Base-by-base conservation (phyloP, 768 basidiomycete species). In the Trametes cubensis region DNA sequence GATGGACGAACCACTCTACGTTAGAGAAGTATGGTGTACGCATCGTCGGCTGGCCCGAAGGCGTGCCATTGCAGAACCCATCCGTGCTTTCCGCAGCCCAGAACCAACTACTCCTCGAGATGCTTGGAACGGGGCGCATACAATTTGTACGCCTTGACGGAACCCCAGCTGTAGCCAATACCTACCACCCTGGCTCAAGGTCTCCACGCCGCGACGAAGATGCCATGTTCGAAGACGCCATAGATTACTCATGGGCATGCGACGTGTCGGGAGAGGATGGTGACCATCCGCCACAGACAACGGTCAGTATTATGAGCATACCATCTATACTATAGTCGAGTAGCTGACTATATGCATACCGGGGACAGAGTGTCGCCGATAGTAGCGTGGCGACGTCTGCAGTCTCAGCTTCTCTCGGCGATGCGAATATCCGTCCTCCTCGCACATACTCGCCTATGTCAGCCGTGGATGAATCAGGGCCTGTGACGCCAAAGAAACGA, bases 1-100 rank as follows among this genome's bases (percentile, higher is more conserved):
- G 85, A 70, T 89, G 88, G 88, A 84, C 85, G 10, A 87, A 86
- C 68, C 87, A 82, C 52, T 80, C 83, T 25, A 78, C 82, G 46
- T 70, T 89, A 53, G 75, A 79, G 64, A 50, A 75, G 6, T 88
- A 87, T 65, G 84, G 84, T 11, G 83, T 89, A 34, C 80, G 77
- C 55, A 71, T 89, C 47, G 76, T 83, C 15, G 88, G 88, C 44
- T 89, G 88, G 88, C 88, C 88, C 11, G 62, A 78, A 23, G 74
- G 74, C 30, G 78, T 89, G 23, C 86, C 86, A 7, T 71, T 75
- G 23, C 81, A 82, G 65, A 89, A 88, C 65, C 88, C 88, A 6
- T 88, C 87, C 28, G 73, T 79, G 11, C 70, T 89, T 55, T 84
- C 83, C 64, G 73, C 73, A 21, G 70, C 69, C 49, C 85, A 88